A percentile compares a stretch with the other conserved stretches of the same genome.
These are phyloP conservation scores for Candida gorgasii DNA, from an alignment of 805 yeast species.

Conservation along the genomic window DNA sequence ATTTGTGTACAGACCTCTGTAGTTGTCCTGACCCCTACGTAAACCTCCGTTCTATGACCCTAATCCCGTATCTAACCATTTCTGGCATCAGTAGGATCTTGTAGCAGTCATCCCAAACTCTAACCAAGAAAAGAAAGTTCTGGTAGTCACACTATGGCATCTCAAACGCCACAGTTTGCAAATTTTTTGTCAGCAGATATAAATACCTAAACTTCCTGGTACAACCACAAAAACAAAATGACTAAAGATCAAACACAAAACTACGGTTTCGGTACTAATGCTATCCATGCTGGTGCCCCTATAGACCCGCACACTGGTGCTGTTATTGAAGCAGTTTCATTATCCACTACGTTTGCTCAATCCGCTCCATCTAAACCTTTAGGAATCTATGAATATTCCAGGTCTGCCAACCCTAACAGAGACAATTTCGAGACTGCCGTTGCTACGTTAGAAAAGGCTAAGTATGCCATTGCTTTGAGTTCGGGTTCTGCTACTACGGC, in stretches of 20 bases:
- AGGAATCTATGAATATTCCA: conserved; percentile 79
- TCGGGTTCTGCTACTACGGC: conserved; percentile 91
- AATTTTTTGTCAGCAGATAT: conserved; percentile 7
- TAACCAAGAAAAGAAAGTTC: not conserved
- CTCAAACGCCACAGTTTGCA: conserved; percentile 3
- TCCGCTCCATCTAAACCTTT: conserved; percentile 73
- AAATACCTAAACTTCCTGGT: conserved; percentile 1
- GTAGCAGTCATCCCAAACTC: not conserved
- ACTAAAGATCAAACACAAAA: conserved; percentile 34
- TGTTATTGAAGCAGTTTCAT: conserved; percentile 79
- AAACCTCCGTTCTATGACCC: too few species aligned
- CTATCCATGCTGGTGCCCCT: conserved; percentile 80
- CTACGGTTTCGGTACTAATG: conserved; percentile 70
- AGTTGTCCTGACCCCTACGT: too few species aligned
- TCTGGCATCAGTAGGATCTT: not conserved
- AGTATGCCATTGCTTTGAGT: conserved; percentile 72
- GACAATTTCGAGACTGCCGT: conserved; percentile 75
- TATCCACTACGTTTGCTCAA: conserved; percentile 85
- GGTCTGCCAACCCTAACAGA: conserved; percentile 87
- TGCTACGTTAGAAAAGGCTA: conserved; percentile 76
- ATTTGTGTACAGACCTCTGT: too few species aligned
- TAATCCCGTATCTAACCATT: too few species aligned
- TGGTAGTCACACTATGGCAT: not conserved
- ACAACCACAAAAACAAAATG: conserved; percentile 24
- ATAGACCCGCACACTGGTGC: conserved; percentile 79